Percentiles rank a stretch among this genome's conserved stretches.
phyloP scores from a whole-genome alignment of 192 early-diverging fungal species.

The Backusella sp. region DNA sequence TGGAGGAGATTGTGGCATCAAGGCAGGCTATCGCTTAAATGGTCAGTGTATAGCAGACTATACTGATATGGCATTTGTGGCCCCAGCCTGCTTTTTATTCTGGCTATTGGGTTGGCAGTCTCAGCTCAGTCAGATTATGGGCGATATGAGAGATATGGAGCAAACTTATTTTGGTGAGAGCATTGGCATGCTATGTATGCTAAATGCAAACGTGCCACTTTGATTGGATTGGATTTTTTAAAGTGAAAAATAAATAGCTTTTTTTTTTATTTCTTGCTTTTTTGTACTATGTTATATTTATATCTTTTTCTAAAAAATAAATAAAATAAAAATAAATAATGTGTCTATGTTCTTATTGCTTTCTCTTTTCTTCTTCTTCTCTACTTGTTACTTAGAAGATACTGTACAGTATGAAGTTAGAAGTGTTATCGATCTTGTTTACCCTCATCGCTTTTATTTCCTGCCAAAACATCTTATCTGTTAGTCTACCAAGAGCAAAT shows the following conservation, averaged over 20 bases:
- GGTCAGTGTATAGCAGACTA: slow-evolving; percentile 43
- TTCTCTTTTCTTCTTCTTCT: not conserved
- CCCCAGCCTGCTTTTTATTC: slow-evolving; percentile 49
- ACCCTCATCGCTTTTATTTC: not conserved
- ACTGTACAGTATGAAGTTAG: not conserved
- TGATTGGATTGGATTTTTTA: slow-evolving; percentile 13
- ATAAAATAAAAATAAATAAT: slow-evolving; percentile 13
- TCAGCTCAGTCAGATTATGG: slow-evolving; percentile 27
- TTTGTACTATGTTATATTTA: not conserved
- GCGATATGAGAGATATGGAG: slow-evolving; percentile 49
- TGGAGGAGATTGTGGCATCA: slow-evolving; percentile 33
- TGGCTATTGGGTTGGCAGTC: slow-evolving; percentile 47
- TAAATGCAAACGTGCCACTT: slow-evolving; percentile 43
- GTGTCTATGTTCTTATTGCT: not conserved
- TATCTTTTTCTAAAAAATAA: not conserved
- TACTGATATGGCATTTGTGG: slow-evolving; percentile 52
- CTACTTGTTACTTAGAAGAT: not conserved
- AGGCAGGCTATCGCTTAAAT: slow-evolving; percentile 49
- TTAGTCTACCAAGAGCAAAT: not conserved
- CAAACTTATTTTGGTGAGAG: slow-evolving; percentile 55
- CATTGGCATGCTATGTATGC: slow-evolving; percentile 51
- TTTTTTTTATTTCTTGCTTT: not conserved
- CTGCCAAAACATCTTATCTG: slow-evolving; percentile 5
- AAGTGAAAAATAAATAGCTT: not conserved
- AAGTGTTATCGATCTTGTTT: not conserved